Evolutionary conservation across 2,329 filamentous ascomycete species (phyloP), one percentile per base, ranked within the genome.

Genomic region (Fusarium duplospermum): DNA sequence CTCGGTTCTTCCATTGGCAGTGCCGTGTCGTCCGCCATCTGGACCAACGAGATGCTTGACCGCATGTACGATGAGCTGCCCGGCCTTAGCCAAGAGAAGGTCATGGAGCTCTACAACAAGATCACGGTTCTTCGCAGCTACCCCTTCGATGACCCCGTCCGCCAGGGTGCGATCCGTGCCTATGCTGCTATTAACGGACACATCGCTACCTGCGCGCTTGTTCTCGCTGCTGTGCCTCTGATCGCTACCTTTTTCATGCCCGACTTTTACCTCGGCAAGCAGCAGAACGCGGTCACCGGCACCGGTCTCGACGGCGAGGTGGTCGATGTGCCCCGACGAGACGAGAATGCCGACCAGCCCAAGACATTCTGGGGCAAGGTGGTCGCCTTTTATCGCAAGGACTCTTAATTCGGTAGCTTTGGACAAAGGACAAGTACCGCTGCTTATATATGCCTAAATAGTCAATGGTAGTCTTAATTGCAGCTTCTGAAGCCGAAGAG

Each of bases 181-280:
- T 84, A 84, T 64, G 69, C 81, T 8, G 62, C 70, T 16, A 63
- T 76, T 14, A 76, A 84, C 61, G 83, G 83, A 0, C 80, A 81
- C 40, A 84, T 85, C 16, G 77, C 79, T 31, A 79, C 80, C 9
- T 69, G 77, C 2, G 72, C 82, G 7, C 66, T 84, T 24, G 66
- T 71, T 5, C 69, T 85, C 18, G 75, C 81, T 31, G 65, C 58
- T 18, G 64, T 85, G 0, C 79, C 83, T 1, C 50, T 83, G 0
- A 58, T 84, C 31, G 82, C 81, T 5, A 75, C 82, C 1, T 75
- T 85, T 24, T 84, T 83, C 71, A 84, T 85, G 83, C 83, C 84
- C 52, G 80, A 85, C 77, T 86, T 70, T 72, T 82, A 81, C 59
- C 75, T 82, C 2, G 82, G 81, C 67, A 79, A 80, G 72, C 77